Evolutionary conservation across 768 basidiomycete genomes (phyloP), one percentile per base, ranked within the genome.

Genomic region (Antrodiella citrinella): DNA sequence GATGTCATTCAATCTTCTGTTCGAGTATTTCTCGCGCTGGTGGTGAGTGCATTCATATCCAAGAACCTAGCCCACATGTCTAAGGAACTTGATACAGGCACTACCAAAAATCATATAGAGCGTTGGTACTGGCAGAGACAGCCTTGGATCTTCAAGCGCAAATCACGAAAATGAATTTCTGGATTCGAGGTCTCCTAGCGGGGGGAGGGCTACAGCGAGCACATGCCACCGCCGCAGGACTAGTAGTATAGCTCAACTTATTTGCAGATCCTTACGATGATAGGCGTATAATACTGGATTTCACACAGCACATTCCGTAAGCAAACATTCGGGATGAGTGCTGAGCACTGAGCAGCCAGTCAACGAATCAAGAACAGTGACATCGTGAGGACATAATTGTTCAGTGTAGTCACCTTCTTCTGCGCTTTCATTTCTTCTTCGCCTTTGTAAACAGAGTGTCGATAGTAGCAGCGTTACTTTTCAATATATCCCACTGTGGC

Each of bases 161-260:
- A 48, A 49, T 70, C 20, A 71, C 80, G 21, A 83, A 78, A 51
- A 69, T 65, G 38, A 62, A 61, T 24, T 82, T 82, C 7, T 91
- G 89, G 86, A 30, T 81, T n/a, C 65, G 70, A 25, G 89, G 86
- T 0, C 67, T 89, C 44, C 70, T 72, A 54, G 72, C 65, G 7
- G 71, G 62, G 41, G 87, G 86, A 47, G 88, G 86, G 5, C 69
- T 86, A 20, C 67, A 70, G 21, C 86, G 86, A 3, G 88, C 86
- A 43, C 75, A 78, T 53, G 71, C 76, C 54, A 87, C 87, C 13
- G 84, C 86, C 26, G 81, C 86, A 19, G 88, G 88, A 26, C 69
- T 90, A n/a, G n/a, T n/a, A n/a, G n/a, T n/a, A n/a, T n/a, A n/a
- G n/a, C n/a, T n/a, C n/a, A n/a, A n/a, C n/a, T n/a, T n/a, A n/a